Evolutionary conservation across 495 filamentous ascomycete species (phyloP), one percentile per base, ranked within the genome.

Genomic region (Bryoglossum gracile): DNA sequence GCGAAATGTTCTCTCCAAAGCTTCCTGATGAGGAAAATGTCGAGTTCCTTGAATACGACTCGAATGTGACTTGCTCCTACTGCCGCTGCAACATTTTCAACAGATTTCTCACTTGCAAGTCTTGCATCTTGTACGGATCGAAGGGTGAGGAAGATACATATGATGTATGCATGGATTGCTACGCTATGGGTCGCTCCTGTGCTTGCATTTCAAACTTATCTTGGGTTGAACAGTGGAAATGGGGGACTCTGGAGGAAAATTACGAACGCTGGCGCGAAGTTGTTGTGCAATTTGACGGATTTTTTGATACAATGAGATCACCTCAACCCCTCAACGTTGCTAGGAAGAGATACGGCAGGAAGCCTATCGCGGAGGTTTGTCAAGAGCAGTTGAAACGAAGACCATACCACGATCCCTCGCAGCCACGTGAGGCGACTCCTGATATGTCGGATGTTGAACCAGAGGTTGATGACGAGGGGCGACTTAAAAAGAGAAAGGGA

Each of bases 61-160:
- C 88, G 46, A 89, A 87, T 57, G 80, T 98, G 18, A 94, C 88
- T 9, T 98, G 92, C 65, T 89, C 91, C 8, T 98, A 94, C 64
- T 98, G 92, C 64, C 75, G 92, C 14, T 87, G 87, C 46, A 96
- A 96, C 56, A 92, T 98, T 40, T 96, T 96, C 73, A 98, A 98
- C 63, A 81, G 91, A 5, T 98, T 97, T 58, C 68, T 98, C 25
- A 94, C 89, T 3, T 98, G 92, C 64, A 82, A 84, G 28, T 75
- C 75, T 30, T 97, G 92, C 60, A 73, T 83, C 23, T 60, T 65
- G 14, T 64, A 66, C 8, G 67, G 67, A 14, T 67, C 71, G 24
- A 69, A 70, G 42, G 85, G 76, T 14, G 78, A 78, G 3, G 77
- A 87, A 42, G 84, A 90, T 50, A 78, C 83, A 0, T 98, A 96